A percentile compares a stretch with the other conserved stretches of the same genome.
Evolutionary conservation across 139 green algal genomes (phyloP).

Genomic region (Chlamydomonas sphaeroides): DNA sequence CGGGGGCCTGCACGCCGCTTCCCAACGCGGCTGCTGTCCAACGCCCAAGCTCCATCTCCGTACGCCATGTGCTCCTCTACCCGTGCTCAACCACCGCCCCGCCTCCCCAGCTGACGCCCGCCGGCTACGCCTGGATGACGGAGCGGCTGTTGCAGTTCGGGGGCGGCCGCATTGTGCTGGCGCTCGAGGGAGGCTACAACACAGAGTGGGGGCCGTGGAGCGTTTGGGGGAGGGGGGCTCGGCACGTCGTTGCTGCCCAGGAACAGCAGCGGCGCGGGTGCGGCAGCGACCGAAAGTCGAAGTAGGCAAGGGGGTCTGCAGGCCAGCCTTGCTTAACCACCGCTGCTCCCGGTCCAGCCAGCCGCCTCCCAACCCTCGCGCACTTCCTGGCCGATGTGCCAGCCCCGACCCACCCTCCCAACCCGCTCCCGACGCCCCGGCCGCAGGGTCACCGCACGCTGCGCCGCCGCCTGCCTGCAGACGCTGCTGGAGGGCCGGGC

Average conservation of each 20-base stretch:
- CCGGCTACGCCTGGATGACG: slow-evolving; percentile 73
- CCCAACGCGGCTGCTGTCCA: no score
- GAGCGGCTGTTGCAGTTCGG: slow-evolving; percentile 48
- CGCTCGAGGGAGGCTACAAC: slow-evolving; percentile 83
- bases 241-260: neutral
- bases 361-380: no score
- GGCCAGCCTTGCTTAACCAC: no score
- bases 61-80: no score
- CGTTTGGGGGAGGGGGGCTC: no score
- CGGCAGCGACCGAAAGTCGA: neutral
- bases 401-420: neutral
- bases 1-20: no score
- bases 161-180: slow-evolving; percentile 56
- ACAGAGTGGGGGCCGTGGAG: slow-evolving; percentile 24
- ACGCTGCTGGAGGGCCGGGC: slow-evolving; percentile 60
- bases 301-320: no score
- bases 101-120: slow-evolving; percentile 52
- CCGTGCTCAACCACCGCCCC: no score
- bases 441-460: slow-evolving; percentile 56
- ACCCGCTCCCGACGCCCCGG: no score
- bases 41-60: no score
- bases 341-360: no score
- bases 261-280: no score
- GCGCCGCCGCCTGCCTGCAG: slow-evolving; percentile 59
- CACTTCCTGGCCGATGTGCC: neutral